Evolutionary conservation across 306 rosid genomes (phyloP).

Genomic region (Pachyrhizus erosus): DNA sequence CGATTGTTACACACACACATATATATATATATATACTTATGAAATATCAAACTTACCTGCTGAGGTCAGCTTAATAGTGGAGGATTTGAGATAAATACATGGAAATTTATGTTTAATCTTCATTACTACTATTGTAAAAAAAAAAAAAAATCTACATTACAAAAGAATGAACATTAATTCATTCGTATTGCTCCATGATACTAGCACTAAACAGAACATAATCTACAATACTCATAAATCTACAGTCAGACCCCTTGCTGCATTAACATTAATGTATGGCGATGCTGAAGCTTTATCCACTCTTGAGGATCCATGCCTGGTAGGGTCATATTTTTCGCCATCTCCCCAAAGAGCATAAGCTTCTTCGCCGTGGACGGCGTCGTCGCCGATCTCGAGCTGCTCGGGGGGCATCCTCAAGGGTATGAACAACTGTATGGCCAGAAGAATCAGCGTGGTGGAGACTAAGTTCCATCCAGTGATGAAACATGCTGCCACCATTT

Average conservation of each 20-base stretch:
- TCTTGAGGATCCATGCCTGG: slow-evolving; percentile 21
- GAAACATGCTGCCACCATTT: slow-evolving; percentile 27
- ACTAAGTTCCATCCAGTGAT: slow-evolving; percentile 38
- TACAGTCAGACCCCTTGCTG: slow-evolving; percentile 30
- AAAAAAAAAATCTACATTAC: too few species aligned
- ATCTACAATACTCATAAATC: neutral
- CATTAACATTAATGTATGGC: neutral
- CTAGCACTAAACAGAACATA: neutral
- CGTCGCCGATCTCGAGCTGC: slow-evolving; percentile 36
- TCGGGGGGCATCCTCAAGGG: slow-evolving; percentile 34
- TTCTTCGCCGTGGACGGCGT: slow-evolving; percentile 38
- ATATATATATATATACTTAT: too few species aligned
- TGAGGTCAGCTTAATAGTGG: too few species aligned
- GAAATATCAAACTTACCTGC: neutral
- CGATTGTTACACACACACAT: too few species aligned
- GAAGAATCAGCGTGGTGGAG: slow-evolving; percentile 39
- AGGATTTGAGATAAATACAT: too few species aligned
- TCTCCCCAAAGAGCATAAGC: slow-evolving; percentile 43
- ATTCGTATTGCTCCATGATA: neutral
- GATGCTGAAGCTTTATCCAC: neutral
- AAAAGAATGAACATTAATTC: neutral
- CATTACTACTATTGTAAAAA: too few species aligned
- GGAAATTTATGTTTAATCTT: too few species aligned
- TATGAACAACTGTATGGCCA: slow-evolving; percentile 31
- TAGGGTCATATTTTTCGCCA: slow-evolving; percentile 39